Conservation (phyloP, 257 asterid genomes). For the Capsicum chinense region DNA sequence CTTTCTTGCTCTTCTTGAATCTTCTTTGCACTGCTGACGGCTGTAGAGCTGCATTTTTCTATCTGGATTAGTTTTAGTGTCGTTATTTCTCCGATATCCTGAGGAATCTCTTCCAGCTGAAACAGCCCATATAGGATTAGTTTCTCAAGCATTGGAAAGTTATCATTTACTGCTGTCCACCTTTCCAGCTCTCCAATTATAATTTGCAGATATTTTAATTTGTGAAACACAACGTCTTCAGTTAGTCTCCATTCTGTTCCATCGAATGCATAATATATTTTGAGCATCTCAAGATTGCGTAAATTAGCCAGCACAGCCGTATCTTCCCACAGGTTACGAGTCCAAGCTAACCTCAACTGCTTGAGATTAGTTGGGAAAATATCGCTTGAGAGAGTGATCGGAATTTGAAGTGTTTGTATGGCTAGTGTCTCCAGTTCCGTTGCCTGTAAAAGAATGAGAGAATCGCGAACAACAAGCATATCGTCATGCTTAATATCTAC, state of each 20-base stretch:
- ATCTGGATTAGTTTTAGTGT: not conserved
- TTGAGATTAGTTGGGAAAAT: not conserved
- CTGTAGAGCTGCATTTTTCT: not conserved
- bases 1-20: constrained; percentile 7
- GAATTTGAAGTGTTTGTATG: too few relatives aligned
- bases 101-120: not conserved
- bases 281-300: not conserved
- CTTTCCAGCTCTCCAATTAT: not conserved
- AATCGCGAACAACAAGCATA: not conserved
- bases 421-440: not conserved
- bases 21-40: not conserved
- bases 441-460: not conserved
- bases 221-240: not conserved
- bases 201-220: not conserved
- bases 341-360: not conserved
- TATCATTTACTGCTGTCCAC: not conserved
- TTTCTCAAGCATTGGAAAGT: not conserved
- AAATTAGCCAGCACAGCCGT: not conserved
- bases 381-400: not conserved
- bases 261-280: not conserved
- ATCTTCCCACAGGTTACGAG: not conserved
- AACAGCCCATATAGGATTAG: not conserved
- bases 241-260: not conserved
- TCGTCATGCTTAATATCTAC: not conserved
- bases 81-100: not conserved